These are phyloP conservation scores for Linaria vulgaris DNA, from an alignment of 257 asterid species.

Conservation along the genomic window DNA sequence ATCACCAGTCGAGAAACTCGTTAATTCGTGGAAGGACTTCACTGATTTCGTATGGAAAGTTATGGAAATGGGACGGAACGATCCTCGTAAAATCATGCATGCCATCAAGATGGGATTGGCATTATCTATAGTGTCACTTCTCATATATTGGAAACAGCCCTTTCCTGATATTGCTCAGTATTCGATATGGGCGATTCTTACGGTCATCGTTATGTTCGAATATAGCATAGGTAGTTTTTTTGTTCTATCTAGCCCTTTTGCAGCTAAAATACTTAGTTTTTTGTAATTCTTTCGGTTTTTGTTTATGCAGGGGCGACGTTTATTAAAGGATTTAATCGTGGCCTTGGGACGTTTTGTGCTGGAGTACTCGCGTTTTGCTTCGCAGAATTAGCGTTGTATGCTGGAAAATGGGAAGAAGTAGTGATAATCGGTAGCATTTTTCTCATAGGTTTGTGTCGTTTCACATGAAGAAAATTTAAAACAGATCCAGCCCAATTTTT, in stretches of 20 bases:
- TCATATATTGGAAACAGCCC: slow-evolving; percentile 45
- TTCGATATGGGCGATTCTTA: slow-evolving; percentile 51
- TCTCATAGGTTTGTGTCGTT: slow-evolving; percentile 35
- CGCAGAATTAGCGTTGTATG: slow-evolving; percentile 33
- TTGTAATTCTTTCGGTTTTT: not conserved
- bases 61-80: slow-evolving; percentile 42
- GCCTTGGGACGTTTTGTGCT: slow-evolving; percentile 50
- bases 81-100: slow-evolving; percentile 42
- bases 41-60: slow-evolving; percentile 31
- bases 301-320: slow-evolving; percentile 44
- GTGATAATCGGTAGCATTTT: slow-evolving; percentile 36
- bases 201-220: slow-evolving; percentile 54
- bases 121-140: slow-evolving; percentile 40
- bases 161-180: slow-evolving; percentile 38
- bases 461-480: too few species aligned
- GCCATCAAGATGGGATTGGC: slow-evolving; percentile 49
- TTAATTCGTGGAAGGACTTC: slow-evolving; percentile 6
- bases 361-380: slow-evolving; percentile 42
- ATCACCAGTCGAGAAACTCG: slow-evolving; percentile 3
- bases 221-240: slow-evolving; percentile 40
- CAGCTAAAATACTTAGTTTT: not conserved
- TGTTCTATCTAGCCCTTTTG: not conserved
- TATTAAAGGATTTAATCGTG: slow-evolving; percentile 57
- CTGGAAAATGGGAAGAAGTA: slow-evolving; percentile 34
- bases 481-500: too few species aligned